Base-by-base conservation (phyloP, 345 rosid genomes). In the Pugionium cornutum region DNA sequence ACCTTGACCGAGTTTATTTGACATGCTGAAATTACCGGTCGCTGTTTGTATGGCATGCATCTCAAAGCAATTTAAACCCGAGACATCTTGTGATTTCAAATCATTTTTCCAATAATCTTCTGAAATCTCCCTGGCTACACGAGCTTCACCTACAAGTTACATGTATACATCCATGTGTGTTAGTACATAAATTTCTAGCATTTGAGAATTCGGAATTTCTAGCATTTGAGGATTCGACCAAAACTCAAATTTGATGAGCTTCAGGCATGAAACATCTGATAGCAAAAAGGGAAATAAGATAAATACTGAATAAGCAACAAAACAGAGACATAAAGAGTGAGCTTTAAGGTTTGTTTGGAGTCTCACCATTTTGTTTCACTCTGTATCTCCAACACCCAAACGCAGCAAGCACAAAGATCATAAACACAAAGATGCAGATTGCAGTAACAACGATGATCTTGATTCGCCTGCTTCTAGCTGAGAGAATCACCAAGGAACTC, bases 1-100 rank as follows among this genome's bases (percentile, higher is more conserved):
- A 33, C 75, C 75, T 29, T 62, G 54, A 44, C 75, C 68, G 25
- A 70, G 63, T 62, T 62, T 70, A 25, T 70, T 62, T 32, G 54
- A 36, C 18, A 9, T 0, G 7, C 40, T 36, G 55, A 71, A 71
- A 7, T 63, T 55, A 63, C 63, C 36, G 2, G 69, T 55, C 0
- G 69, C 64, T 34, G 34, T 29, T 27, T 5, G 47, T 62, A 62
- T 33, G 31, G 52, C 46, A 11, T 36, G 27, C 53, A 70, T 53
- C 33, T 70, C 68, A 62, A 37, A 68, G 40, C 49, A 39, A 10
- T 27, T 36, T 28, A 30, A 33, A 30, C 64, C 56, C n/a, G 72
- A 45, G 55, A 57, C n/a, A 18, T 56, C 64, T 35, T 46, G 44
- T 55, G 55, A 26, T 46, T 48, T 10, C 39, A 67, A 45, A 35